phyloP scores from a whole-genome alignment of 2,329 filamentous ascomycete species.

The Fonsecaea pedrosoi region DNA sequence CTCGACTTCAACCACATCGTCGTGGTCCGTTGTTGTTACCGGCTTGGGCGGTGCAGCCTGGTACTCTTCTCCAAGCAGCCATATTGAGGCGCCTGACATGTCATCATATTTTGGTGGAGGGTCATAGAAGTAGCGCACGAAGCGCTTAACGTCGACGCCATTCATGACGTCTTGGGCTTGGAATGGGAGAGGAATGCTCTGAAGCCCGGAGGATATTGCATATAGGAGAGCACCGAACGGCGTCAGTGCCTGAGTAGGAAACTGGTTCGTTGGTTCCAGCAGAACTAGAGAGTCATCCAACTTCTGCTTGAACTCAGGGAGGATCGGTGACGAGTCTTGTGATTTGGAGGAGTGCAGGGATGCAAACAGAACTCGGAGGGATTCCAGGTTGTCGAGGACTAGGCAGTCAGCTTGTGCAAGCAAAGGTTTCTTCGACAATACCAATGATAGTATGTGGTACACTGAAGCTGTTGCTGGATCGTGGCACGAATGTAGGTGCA shows the following conservation, averaged over 20 bases:
- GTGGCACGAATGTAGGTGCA: background rate
- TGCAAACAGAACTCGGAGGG: constrained; percentile 35
- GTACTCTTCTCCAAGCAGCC: constrained; percentile 77
- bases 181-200: constrained; percentile 28
- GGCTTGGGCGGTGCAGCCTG: constrained; percentile 42
- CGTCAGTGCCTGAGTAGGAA: constrained; percentile 12
- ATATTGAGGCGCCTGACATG: constrained; percentile 71
- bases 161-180: constrained; percentile 56
- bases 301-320: constrained; percentile 18
- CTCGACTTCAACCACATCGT: constrained; percentile 42
- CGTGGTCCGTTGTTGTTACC: constrained; percentile 40
- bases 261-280: background rate
- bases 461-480: background rate
- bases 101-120: constrained; percentile 83
- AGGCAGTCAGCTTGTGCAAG: background rate
- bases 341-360: constrained; percentile 20
- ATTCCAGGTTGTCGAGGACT: constrained; percentile 26
- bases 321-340: constrained; percentile 10
- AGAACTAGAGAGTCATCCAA: constrained; percentile 9
- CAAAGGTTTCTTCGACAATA: background rate
- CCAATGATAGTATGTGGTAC: constrained; percentile 7
- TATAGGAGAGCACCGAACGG: constrained; percentile 30
- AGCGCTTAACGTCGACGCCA: constrained; percentile 77
- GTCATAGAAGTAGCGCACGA: constrained; percentile 92
- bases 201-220: constrained; percentile 34